Evolutionary conservation across 805 yeast genomes (phyloP).

Genomic region (Candida manassasensis): DNA sequence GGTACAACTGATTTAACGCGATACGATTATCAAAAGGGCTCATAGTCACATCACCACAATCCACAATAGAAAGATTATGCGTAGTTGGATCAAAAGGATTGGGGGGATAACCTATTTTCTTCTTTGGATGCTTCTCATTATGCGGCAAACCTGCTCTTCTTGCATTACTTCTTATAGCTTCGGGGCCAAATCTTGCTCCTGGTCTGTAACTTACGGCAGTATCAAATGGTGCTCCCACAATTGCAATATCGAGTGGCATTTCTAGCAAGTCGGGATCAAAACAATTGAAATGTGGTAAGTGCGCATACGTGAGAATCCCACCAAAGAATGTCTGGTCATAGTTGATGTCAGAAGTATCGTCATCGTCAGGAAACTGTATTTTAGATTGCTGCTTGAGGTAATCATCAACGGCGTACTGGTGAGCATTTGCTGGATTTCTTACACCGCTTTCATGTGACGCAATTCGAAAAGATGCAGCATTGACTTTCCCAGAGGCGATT

Average conservation of each 20-base stretch:
- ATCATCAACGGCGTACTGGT: constrained; percentile 5
- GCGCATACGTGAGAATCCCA: constrained; percentile 54
- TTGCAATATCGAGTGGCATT: constrained; percentile 42
- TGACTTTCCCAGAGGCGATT: constrained; percentile 1
- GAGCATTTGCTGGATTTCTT: constrained; percentile 8
- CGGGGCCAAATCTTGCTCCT: constrained; percentile 59
- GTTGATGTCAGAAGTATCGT: constrained; percentile 28
- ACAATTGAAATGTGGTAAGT: constrained; percentile 43
- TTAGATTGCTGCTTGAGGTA: constrained; percentile 11
- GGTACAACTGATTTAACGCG: constrained; percentile 59
- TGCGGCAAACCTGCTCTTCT: constrained; percentile 30
- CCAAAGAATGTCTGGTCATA: constrained; percentile 31
- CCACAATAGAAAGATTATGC: constrained; percentile 45
- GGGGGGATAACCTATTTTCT: constrained; percentile 31
- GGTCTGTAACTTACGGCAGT: constrained; percentile 53
- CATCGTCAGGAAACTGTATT: constrained; percentile 28
- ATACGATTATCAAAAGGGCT: constrained; percentile 63
- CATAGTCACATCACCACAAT: constrained; percentile 67
- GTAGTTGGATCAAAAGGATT: constrained; percentile 49
- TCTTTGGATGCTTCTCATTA: constrained; percentile 36
- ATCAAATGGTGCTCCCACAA: constrained; percentile 58
- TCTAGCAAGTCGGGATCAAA: constrained; percentile 27
- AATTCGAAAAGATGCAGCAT: neutral
- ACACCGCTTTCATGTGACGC: constrained; percentile 4
- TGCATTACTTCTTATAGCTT: constrained; percentile 44